Base-by-base conservation (phyloP, 345 rosid species). In the Schrenkiella parvula region DNA sequence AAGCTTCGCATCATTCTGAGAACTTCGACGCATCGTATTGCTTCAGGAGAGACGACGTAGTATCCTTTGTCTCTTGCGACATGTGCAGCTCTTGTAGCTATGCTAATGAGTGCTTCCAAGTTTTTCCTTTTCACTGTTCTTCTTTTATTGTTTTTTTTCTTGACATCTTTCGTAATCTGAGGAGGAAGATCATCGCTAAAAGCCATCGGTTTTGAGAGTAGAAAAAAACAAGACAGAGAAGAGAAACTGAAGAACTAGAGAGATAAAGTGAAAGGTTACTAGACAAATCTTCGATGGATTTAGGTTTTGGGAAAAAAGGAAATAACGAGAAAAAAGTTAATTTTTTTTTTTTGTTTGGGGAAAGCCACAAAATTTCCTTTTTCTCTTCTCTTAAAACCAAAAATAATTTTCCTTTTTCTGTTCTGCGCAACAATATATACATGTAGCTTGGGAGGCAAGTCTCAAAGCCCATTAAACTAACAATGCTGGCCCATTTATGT, bases 11-110 rank as follows among this genome's bases (percentile, higher is more conserved):
- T 5, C 10, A 31, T 18, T 52, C 74, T 68, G 4, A 75, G 63
- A 19, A 19, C 10, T 5, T 34, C 4, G 17, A 75, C 74, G 48
- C 74, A 68, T 3, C 5, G 15, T 3, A 59, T 13, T 0, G 64
- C 74, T 52, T 75, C 79, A 1, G 74, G 57, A 60, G 79, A 75
- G 32, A 34, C 79, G 15, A n/a, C 15, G 74, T 60, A 0, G 38
- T 12, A 68, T 0, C 79, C 74, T 68, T 75, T 68, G 23, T 68
- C 41, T 41, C 55, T 23, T 34, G 79, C 74, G 8, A 60, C 43
- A 39, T 52, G 74, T 31, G 74, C 69, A 17, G 64, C 34, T 68
- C 23, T 18, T 59, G 18, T 43, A 6, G 50, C 69, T 6, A 22
- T 0, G 29, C 48, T 51, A 4, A 75, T 4, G 1, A 74, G 0